A percentile compares a stretch with the other conserved stretches of the same genome.
Conservation (phyloP, 139 green algal species). For the Zygnema cylindricum region DNA sequence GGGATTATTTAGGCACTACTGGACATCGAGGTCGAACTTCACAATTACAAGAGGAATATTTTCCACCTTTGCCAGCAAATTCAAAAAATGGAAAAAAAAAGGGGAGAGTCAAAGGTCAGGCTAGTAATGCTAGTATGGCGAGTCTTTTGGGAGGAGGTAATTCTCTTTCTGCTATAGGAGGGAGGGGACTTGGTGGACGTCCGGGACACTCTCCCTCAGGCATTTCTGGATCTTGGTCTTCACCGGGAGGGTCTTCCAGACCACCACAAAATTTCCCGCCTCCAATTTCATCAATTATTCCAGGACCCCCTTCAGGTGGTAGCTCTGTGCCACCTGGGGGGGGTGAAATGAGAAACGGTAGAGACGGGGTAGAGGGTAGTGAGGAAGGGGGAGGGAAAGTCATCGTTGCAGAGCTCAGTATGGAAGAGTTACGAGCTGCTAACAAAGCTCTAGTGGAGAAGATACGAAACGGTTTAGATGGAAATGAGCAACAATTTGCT, state of each 20-base stretch:
- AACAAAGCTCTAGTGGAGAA: slow-evolving; percentile 51
- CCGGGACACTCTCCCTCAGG: background rate
- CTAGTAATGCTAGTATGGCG: background rate
- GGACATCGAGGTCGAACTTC: background rate
- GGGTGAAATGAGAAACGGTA: background rate
- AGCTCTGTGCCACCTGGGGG: background rate
- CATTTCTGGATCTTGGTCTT: background rate
- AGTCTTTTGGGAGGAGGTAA: background rate
- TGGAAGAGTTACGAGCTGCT: slow-evolving; percentile 43
- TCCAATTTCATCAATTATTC: background rate
- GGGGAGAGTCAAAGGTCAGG: background rate
- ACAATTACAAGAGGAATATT: background rate
- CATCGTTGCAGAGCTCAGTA: background rate
- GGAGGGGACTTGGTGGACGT: background rate
- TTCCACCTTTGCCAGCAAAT: background rate
- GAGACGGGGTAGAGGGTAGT: no score
- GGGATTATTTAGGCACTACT: background rate
- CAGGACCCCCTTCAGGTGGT: background rate
- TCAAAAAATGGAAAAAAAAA: background rate
- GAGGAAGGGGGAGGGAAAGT: background rate
- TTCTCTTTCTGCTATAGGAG: background rate
- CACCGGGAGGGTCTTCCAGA: background rate
- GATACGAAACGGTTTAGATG: slow-evolving; percentile 19
- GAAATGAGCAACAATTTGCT: slow-evolving; percentile 47
- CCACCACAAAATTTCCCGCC: background rate